Evolutionary conservation across 371 early-diverging fungal species (phyloP).

Genomic region (Circinella minor): DNA sequence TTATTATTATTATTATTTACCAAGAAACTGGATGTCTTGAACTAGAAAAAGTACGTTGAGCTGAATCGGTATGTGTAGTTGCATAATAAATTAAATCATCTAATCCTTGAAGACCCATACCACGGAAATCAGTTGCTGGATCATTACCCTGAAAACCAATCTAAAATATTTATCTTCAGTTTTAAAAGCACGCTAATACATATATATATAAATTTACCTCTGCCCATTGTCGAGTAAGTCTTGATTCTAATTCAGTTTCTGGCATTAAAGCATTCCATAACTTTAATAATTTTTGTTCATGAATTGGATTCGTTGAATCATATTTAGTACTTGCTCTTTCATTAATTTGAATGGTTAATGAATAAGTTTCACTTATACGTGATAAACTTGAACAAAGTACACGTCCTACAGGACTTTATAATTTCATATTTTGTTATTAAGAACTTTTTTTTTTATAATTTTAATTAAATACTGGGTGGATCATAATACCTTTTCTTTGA

Average conservation of each 20-base stretch:
- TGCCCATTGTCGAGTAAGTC: constrained; percentile 72
- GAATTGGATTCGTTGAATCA: constrained; percentile 61
- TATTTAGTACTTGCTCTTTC: constrained; percentile 70
- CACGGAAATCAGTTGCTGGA: constrained; percentile 89
- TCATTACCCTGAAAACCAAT: constrained; percentile 85
- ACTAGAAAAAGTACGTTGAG: constrained; percentile 53
- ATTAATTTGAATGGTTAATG: constrained; percentile 63
- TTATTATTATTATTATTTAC: constrained; percentile 13
- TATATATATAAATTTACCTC: constrained; percentile 33
- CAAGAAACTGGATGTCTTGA: constrained; percentile 59
- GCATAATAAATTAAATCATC: constrained; percentile 79
- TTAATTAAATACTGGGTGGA: neutral
- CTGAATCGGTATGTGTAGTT: constrained; percentile 57
- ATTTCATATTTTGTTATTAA: no score
- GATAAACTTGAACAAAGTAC: constrained; percentile 57
- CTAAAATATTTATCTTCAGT: constrained; percentile 13
- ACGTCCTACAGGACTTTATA: constrained; percentile 55
- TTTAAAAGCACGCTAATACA: neutral
- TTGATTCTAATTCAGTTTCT: constrained; percentile 46
- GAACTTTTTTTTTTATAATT: no score
- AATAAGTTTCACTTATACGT: constrained; percentile 59
- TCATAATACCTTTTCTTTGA: constrained; percentile 37
- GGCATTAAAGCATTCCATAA: constrained; percentile 78
- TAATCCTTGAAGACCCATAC: constrained; percentile 82
- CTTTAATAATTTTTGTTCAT: constrained; percentile 73